phyloP scores from a whole-genome alignment of 345 rosid species.

The Viola odorata region DNA sequence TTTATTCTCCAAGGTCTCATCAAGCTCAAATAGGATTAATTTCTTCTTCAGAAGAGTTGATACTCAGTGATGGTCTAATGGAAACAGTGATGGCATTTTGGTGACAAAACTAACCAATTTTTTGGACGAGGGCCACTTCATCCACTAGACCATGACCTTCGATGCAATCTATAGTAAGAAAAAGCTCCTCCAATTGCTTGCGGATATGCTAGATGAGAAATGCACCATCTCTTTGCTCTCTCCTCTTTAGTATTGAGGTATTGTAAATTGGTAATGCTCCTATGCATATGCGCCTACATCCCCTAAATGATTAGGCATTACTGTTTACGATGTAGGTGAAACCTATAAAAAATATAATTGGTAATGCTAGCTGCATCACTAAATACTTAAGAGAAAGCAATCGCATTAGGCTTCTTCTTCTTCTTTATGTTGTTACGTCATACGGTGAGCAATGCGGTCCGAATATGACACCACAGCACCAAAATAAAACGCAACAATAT shows the following conservation, averaged over 20 bases:
- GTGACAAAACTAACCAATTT: slow-evolving; percentile 21
- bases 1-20: no score
- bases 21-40: no score
- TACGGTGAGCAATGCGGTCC: slow-evolving; percentile 13
- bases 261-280: no score
- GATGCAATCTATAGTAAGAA: neutral
- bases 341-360: no score
- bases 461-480: slow-evolving; percentile 7
- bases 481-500: neutral
- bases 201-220: slow-evolving; percentile 16
- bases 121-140: slow-evolving; percentile 20
- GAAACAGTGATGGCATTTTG: slow-evolving; percentile 19
- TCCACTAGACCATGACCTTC: slow-evolving; percentile 9
- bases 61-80: slow-evolving; percentile 15
- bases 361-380: no score
- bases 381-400: no score
- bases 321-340: no score
- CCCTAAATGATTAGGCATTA: no score
- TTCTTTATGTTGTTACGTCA: neutral
- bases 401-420: no score
- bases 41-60: no score
- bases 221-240: slow-evolving; percentile 7
- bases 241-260: no score
- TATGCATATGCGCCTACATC: no score
- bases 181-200: neutral